Percentiles rank a stretch among this genome's conserved stretches.
Evolutionary conservation across 768 basidiomycete genomes (phyloP).

Genomic region (Cystobasidium onofrii): DNA sequence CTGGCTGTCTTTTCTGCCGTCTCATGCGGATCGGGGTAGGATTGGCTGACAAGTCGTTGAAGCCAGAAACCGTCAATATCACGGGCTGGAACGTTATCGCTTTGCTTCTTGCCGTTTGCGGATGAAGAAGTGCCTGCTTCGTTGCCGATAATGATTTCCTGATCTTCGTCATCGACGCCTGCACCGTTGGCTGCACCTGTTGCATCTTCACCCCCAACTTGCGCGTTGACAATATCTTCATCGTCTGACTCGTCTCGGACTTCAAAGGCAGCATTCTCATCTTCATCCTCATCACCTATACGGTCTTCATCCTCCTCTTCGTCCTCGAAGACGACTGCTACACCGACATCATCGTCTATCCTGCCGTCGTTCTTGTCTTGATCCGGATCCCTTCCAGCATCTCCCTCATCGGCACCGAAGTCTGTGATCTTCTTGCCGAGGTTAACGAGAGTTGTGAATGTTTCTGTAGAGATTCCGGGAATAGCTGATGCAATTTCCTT

Average conservation of each 20-base stretch:
- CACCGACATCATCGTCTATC: constrained; percentile 93
- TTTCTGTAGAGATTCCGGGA: constrained; percentile 63
- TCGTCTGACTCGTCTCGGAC: constrained; percentile 63
- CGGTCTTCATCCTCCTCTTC: constrained; percentile 70
- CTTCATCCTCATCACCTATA: constrained; percentile 53
- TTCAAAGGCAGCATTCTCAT: constrained; percentile 72
- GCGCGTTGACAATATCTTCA: constrained; percentile 44
- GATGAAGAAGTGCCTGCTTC: constrained; percentile 50
- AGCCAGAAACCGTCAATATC: constrained; percentile 97
- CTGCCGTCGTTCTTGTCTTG: constrained; percentile 72
- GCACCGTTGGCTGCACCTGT: constrained; percentile 30
- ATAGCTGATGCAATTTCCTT: constrained; percentile 75
- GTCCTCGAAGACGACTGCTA: constrained; percentile 94
- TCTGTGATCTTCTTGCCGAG: constrained; percentile 93
- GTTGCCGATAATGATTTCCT: constrained; percentile 71
- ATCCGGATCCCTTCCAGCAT: constrained; percentile 57
- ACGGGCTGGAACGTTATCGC: constrained; percentile 72
- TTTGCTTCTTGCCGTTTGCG: constrained; percentile 47
- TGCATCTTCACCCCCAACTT: constrained; percentile 45
- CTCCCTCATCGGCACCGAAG: constrained; percentile 79
- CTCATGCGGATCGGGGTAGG: constrained; percentile 89
- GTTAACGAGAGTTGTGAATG: constrained; percentile 71
- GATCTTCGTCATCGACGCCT: constrained; percentile 53
- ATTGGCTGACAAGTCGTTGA: constrained; percentile 79
- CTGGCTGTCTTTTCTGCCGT: constrained; percentile 80